A percentile compares a stretch with the other conserved stretches of the same genome.
phyloP scores from a whole-genome alignment of 139 green algal species.

The Trebouxia sp. region DNA sequence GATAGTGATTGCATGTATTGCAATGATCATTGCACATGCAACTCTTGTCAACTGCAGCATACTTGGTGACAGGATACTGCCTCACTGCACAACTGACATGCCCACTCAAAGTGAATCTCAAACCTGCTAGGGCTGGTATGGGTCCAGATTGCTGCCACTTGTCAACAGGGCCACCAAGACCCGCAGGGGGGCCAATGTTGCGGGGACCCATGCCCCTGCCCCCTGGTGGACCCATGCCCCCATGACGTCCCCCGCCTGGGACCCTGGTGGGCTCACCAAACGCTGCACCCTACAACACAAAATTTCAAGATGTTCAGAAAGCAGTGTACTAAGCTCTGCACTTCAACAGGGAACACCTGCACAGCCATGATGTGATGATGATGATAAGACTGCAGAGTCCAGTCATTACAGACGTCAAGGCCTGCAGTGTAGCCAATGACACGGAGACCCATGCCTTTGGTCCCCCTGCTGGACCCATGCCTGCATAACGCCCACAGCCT shows the following conservation, averaged over 20 bases:
- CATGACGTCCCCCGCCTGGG: neutral
- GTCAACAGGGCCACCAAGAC: neutral
- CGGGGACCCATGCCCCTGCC: too few species aligned
- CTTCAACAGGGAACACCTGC: too few species aligned
- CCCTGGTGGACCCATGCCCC: neutral
- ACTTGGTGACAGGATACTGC: neutral
- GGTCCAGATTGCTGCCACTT: constrained; percentile 24
- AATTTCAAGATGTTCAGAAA: neutral
- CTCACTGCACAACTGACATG: neutral
- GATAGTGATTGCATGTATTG: too few species aligned
- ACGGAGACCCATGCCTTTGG: neutral
- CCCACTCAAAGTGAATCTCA: neutral
- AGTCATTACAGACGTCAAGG: too few species aligned
- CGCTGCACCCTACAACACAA: neutral
- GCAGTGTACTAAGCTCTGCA: too few species aligned
- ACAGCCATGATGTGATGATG: too few species aligned
- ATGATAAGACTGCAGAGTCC: too few species aligned
- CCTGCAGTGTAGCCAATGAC: too few species aligned
- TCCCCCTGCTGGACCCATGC: neutral
- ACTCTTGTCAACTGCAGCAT: neutral
- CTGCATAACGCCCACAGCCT: neutral
- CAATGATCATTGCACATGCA: too few species aligned
- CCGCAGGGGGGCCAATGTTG: neutral
- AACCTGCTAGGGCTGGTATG: neutral
- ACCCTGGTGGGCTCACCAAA: neutral